These are phyloP conservation scores for Jamesozyma jinghongensis DNA, from an alignment of 805 yeast genomes.

Conservation along the genomic window DNA sequence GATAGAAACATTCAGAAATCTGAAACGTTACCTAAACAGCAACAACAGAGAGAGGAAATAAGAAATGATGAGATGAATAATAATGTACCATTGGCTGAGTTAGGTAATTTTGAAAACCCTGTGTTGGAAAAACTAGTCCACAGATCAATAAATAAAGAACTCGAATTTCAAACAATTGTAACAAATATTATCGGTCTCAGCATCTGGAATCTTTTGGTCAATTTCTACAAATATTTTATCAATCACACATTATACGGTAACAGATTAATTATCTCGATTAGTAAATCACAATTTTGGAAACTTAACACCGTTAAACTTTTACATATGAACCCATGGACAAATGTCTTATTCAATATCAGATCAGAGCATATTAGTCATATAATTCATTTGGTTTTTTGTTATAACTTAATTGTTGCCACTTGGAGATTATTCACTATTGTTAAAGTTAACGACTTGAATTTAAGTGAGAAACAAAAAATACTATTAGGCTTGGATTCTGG, in stretches of 20 bases:
- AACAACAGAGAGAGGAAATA: too few relatives aligned
- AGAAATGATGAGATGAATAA: too few relatives aligned
- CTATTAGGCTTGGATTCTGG: slow-evolving; percentile 27
- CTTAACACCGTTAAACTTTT: neutral
- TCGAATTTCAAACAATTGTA: slow-evolving; percentile 30
- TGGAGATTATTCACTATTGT: slow-evolving; percentile 27
- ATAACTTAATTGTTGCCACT: slow-evolving; percentile 26
- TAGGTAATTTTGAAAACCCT: slow-evolving; percentile 28
- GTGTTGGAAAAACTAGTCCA: slow-evolving; percentile 23
- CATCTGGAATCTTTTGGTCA: slow-evolving; percentile 22
- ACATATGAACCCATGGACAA: neutral
- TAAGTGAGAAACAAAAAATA: slow-evolving; percentile 28
- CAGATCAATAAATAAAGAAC: slow-evolving; percentile 36
- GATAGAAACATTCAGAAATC: too few relatives aligned
- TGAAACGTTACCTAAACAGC: too few relatives aligned
- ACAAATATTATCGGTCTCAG: slow-evolving; percentile 28
- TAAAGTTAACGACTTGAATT: slow-evolving; percentile 27
- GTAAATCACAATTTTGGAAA: neutral
- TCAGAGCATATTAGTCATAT: slow-evolving; percentile 18
- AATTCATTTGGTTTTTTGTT: slow-evolving; percentile 22
- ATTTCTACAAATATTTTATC: slow-evolving; percentile 14
- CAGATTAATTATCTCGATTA: neutral
- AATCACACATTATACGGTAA: slow-evolving; percentile 13
- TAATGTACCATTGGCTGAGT: too few relatives aligned
- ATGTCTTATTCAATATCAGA: slow-evolving; percentile 9